Base-by-base conservation (phyloP, 2,329 filamentous ascomycete genomes). In the Penicillium polonicum region DNA sequence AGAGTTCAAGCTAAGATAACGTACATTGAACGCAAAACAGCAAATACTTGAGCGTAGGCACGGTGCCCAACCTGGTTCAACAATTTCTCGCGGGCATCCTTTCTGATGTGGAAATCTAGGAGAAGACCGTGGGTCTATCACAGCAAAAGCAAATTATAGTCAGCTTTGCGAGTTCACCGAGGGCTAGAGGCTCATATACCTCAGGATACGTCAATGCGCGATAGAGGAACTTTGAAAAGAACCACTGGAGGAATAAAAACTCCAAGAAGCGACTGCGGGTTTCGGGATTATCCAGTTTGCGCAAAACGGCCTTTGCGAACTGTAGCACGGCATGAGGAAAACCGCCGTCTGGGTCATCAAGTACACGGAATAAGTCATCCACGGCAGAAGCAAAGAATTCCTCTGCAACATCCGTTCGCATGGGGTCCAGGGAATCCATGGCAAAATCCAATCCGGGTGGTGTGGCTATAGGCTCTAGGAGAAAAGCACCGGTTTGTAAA, bases 191-290 rank as follows among this genome's bases (percentile, higher is more conserved):
- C 10, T 57, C 60, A 66, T 81, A 85, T 81, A 86, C 92, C 82
- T 99, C 94, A 12, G 94, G 94, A 68, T 94, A 90, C 48, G 91
- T 90, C 68, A 97, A 85, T 52, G 91, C 88, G 66, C 90, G 88
- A 46, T 91, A 83, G 36, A 97, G 80, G 75, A 94, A 97, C 51
- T 88, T 88, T 61, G 91, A 89, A 73, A 97, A 96, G 61, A 97
- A 87, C 87, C 93, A 99, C 71, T 92, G 89, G 68, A 88, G 90
- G 62, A 97, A 87, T 64, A 97, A 84, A 79, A 92, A 95, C 65
- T 87, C 87, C 61, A 91, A 86, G 39, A 91, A 91, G 65, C 85
- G 86, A 64, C 89, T 87, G 60, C 90, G 86, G 63, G 85, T 85
- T 64, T 88, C 87, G 63, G 82, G 82, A 63, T 90, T 87, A 36